Evolutionary conservation across 1,284 basidiomycete species (phyloP), one percentile per base, ranked within the genome.

Genomic region (Veloboletus limbatus): DNA sequence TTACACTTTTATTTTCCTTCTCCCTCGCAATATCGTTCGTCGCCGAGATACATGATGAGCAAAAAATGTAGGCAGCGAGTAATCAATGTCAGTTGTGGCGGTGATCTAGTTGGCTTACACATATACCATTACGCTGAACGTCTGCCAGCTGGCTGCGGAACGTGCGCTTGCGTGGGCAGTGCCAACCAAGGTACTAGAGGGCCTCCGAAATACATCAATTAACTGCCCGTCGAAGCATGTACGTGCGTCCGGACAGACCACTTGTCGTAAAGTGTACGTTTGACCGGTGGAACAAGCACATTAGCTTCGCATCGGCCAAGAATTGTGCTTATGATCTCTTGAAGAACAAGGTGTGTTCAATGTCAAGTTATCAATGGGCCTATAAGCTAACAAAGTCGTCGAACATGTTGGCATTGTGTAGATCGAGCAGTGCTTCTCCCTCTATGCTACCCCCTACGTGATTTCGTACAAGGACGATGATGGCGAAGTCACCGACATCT

Each of bases 391-490:
- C 8, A 20, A 37, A 16, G 16, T 28, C 5, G 7, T 27, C 41
- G 20, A 34, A 3, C 40, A n/a, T 22, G 24, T 48, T 51, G 30
- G 48, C 34, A 21, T 26, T 21, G 22, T 37, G 16, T 33, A 93
- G 91, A 78, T 94, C 28, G 88, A 88, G 57, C 82, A 91, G 62
- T 85, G 83, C 51, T 94, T 92, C 63, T 77, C 83, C 2, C 77
- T 93, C n/a, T 81, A 75, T 32, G 76, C 79, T 2, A 78, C 78
- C 2, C 69, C 78, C 7, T 94, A 87, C 60, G 74, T 72, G 5
- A 83, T 96, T 49, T 74, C 81, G 8, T 95, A 92, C 66, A 87
- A 81, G 54, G 92, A 95, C 63, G 91, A 96, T 60, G 89, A 95
- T 48, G 82, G 85, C 48, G 90, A 93, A 57, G 74, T 78, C 42